phyloP scores from a whole-genome alignment of 805 yeast genomes.

The Candida verbasci region DNA sequence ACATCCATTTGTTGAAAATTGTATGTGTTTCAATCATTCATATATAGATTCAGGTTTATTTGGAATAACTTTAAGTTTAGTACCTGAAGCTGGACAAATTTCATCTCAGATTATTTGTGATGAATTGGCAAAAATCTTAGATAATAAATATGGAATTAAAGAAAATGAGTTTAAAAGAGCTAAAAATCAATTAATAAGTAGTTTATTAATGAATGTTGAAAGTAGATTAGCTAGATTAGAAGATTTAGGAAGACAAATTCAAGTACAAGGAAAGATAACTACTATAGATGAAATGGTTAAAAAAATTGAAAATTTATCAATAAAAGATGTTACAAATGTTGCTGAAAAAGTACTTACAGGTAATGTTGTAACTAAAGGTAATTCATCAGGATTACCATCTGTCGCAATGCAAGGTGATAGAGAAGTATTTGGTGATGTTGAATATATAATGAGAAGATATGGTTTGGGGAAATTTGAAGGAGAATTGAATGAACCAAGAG shows the following conservation, averaged over 20 bases:
- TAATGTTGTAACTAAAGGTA: slow-evolving; percentile 46
- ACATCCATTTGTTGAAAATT: slow-evolving; percentile 85
- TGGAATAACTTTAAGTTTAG: slow-evolving; percentile 81
- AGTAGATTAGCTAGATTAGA: slow-evolving; percentile 91
- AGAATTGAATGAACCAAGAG: slow-evolving; percentile 16
- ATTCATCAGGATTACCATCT: slow-evolving; percentile 62
- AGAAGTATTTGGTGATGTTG: slow-evolving; percentile 81
- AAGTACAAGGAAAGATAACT: slow-evolving; percentile 71
- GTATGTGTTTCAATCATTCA: slow-evolving; percentile 83
- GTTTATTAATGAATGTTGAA: slow-evolving; percentile 88
- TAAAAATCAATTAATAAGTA: slow-evolving; percentile 84
- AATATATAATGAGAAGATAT: slow-evolving; percentile 55
- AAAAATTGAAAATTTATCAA: slow-evolving; percentile 64
- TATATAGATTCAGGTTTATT: slow-evolving; percentile 88
- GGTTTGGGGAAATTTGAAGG: slow-evolving; percentile 59
- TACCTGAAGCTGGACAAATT: slow-evolving; percentile 81
- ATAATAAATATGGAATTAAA: slow-evolving; percentile 52
- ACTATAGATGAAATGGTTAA: slow-evolving; percentile 77
- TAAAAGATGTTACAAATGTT: slow-evolving; percentile 64
- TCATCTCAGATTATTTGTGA: slow-evolving; percentile 71
- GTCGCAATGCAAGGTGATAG: slow-evolving; percentile 86
- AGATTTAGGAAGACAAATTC: slow-evolving; percentile 93
- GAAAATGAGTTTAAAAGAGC: slow-evolving; percentile 80
- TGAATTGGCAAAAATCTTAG: slow-evolving; percentile 32
- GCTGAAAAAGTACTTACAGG: slow-evolving; percentile 76